These are phyloP conservation scores for Kitagawia praeruptora DNA, from an alignment of 129 eudicot genomes.

Conservation along the genomic window DNA sequence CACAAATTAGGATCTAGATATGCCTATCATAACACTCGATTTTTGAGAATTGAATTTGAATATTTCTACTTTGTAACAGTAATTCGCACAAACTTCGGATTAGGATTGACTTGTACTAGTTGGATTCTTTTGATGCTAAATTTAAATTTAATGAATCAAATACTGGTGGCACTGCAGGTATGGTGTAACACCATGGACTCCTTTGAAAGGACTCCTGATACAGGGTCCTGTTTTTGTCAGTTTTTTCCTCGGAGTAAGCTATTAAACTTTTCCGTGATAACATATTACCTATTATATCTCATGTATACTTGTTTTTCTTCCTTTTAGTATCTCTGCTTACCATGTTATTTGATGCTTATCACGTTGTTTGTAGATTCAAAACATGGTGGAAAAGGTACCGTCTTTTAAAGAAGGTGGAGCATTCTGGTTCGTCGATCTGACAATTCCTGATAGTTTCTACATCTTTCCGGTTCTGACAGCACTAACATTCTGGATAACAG, in stretches of 20 bases:
- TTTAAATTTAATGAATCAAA: background rate
- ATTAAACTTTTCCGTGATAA: background rate
- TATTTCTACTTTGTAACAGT: background rate
- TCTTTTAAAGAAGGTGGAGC: constrained; percentile 75
- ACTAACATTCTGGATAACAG: constrained; percentile 65
- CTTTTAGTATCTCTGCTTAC: background rate
- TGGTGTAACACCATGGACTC: constrained; percentile 84
- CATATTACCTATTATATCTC: background rate
- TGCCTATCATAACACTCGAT: background rate
- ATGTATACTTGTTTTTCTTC: background rate
- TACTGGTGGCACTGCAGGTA: constrained; percentile 35
- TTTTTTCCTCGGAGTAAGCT: constrained; percentile 86
- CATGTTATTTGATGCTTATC: constrained; percentile 3
- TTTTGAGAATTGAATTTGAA: background rate
- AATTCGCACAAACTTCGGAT: background rate
- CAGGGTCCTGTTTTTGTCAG: constrained; percentile 76
- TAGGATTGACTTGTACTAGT: background rate
- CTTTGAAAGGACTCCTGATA: constrained; percentile 69
- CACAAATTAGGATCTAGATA: background rate
- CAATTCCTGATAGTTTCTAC: constrained; percentile 69
- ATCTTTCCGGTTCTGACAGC: constrained; percentile 71
- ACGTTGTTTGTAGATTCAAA: constrained; percentile 44
- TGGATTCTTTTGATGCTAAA: background rate
- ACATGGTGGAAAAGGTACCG: constrained; percentile 94
- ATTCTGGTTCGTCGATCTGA: constrained; percentile 81